These are phyloP conservation scores for Urostyla sp. DNA, from an alignment of 73 alveolate genomes.

Conservation along the genomic window DNA sequence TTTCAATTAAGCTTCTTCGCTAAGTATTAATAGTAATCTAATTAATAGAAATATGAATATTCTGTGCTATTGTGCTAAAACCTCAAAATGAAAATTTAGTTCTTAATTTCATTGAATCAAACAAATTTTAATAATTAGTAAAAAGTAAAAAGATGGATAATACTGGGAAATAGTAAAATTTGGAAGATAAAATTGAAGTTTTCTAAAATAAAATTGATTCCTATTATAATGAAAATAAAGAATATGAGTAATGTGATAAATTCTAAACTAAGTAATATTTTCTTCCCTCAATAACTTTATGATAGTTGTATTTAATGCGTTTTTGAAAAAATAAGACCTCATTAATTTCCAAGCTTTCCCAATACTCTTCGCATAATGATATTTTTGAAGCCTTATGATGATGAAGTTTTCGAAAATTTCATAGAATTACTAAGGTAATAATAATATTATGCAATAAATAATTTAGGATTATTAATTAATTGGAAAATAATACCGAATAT, in stretches of 20 bases:
- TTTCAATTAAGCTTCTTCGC: too few relatives aligned
- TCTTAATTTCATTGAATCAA: too few relatives aligned
- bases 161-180: background rate
- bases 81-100: too few relatives aligned
- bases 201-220: background rate
- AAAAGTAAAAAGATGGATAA: background rate
- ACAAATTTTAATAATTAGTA: background rate
- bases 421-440: background rate
- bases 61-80: too few relatives aligned
- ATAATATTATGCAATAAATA: background rate
- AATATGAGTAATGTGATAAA: background rate
- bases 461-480: background rate
- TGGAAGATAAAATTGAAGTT: background rate
- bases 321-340: background rate
- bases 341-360: background rate
- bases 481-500: too few relatives aligned
- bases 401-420: constrained; percentile 32
- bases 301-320: background rate
- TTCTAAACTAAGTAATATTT: background rate
- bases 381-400: constrained; percentile 51
- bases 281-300: background rate
- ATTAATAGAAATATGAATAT: too few relatives aligned
- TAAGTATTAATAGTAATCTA: too few relatives aligned
- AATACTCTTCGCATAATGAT: constrained; percentile 18
- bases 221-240: background rate